Conservation (phyloP, 202 grass and related monocot genomes). For the Thinopyrum obtusiflorum region DNA sequence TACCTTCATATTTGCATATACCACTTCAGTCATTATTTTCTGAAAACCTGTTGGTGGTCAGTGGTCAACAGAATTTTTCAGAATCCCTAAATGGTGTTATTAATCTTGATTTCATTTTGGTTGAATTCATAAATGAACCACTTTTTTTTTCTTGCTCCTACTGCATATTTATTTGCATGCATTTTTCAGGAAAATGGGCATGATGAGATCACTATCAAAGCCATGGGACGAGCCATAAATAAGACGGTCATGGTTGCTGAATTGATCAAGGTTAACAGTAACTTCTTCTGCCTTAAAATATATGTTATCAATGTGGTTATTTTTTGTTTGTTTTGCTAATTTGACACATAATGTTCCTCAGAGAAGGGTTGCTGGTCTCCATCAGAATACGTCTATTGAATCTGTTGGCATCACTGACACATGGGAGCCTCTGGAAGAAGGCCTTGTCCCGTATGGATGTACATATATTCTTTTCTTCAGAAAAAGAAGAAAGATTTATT, state of each 20-base stretch:
- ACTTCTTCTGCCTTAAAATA: neutral
- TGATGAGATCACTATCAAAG: slow-evolving; percentile 81
- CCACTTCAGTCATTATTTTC: neutral
- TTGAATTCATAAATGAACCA: neutral
- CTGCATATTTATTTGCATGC: neutral
- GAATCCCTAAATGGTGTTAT: neutral
- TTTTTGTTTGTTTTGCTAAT: slow-evolving; percentile 22
- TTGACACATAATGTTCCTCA: slow-evolving; percentile 36
- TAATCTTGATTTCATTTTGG: neutral
- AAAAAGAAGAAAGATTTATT: slow-evolving; percentile 8
- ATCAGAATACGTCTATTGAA: slow-evolving; percentile 72
- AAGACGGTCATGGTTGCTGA: slow-evolving; percentile 85
- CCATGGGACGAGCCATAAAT: slow-evolving; percentile 88
- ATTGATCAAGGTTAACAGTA: slow-evolving; percentile 70
- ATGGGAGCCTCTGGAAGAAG: slow-evolving; percentile 97
- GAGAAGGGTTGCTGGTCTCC: slow-evolving; percentile 83
- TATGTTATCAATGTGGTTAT: neutral
- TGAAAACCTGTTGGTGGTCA: neutral
- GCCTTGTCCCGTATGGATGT: slow-evolving; percentile 79
- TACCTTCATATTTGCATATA: neutral
- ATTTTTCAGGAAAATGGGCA: slow-evolving; percentile 70
- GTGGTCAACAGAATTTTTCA: neutral
- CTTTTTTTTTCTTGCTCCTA: neutral
- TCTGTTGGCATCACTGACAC: slow-evolving; percentile 87
- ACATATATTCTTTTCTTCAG: slow-evolving; percentile 1